phyloP scores from a whole-genome alignment of 2,329 filamentous ascomycete genomes.

The Hymenoscyphus fructigenus region DNA sequence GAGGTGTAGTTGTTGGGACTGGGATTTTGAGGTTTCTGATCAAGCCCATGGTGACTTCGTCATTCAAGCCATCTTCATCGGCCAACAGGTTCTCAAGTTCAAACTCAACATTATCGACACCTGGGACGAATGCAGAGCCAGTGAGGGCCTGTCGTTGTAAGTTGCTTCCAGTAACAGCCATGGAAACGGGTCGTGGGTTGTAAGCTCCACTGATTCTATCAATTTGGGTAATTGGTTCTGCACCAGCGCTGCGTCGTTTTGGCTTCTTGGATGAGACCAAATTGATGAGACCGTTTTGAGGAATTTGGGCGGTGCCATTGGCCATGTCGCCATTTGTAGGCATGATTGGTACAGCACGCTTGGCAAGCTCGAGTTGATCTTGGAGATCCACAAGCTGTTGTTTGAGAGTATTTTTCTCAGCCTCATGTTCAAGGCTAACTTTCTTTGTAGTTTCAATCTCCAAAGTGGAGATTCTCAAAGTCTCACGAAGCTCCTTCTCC shows the following conservation, averaged over 20 bases:
- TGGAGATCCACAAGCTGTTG: conserved; percentile 88
- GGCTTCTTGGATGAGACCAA: conserved; percentile 96
- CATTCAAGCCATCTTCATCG: conserved; percentile 93
- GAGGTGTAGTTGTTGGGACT: conserved; percentile 78
- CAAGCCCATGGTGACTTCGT: conserved; percentile 93
- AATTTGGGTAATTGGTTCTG: conserved; percentile 71
- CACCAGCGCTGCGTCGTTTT: conserved; percentile 88
- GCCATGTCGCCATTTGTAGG: conserved; percentile 69
- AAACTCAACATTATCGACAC: conserved; percentile 86
- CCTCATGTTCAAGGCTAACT: conserved; percentile 73
- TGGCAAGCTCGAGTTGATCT: conserved; percentile 87
- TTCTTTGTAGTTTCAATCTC: conserved; percentile 80
- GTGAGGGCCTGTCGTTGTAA: conserved; percentile 69
- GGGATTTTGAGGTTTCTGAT: conserved; percentile 98
- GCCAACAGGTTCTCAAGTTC: conserved; percentile 92
- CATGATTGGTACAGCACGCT: conserved; percentile 56
- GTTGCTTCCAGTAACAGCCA: conserved; percentile 73
- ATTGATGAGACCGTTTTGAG: conserved; percentile 83
- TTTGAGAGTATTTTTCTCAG: conserved; percentile 79
- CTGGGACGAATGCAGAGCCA: conserved; percentile 74
- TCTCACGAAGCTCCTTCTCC: conserved; percentile 81
- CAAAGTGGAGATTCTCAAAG: conserved; percentile 72
- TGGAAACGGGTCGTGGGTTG: conserved; percentile 92
- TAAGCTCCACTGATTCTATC: conserved; percentile 91
- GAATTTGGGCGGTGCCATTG: conserved; percentile 61